Conservation (phyloP, 2,329 filamentous ascomycete genomes). For the Aspergillus sp. region DNA sequence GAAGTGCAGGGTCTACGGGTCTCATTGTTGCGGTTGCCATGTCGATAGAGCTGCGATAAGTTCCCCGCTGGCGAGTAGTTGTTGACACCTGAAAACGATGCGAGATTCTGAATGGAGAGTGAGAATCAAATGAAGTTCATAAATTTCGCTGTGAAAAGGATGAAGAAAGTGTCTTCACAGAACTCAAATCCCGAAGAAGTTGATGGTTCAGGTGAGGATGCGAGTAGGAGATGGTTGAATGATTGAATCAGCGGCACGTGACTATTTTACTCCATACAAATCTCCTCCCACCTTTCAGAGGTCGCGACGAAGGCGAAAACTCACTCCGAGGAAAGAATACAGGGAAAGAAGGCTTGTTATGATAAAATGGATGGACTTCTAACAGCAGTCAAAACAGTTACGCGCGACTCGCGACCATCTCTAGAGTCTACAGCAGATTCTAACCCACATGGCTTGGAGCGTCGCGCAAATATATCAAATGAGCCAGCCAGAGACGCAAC, state of each 20-base stretch:
- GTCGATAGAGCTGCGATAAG: background rate
- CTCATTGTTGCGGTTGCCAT: slow-evolving; percentile 10
- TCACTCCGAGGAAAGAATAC: background rate
- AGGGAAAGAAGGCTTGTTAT: background rate
- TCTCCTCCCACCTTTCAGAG: slow-evolving; percentile 7
- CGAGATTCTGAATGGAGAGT: background rate
- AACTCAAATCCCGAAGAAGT: background rate
- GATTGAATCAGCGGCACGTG: slow-evolving; percentile 19
- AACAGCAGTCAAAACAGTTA: slow-evolving; percentile 34
- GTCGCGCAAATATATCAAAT: slow-evolving; percentile 7
- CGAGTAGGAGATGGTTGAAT: slow-evolving; percentile 4
- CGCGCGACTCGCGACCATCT: slow-evolving; percentile 12
- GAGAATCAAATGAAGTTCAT: background rate
- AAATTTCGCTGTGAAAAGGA: background rate
- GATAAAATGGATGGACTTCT: slow-evolving; percentile 33
- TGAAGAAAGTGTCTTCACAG: background rate
- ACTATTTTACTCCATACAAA: slow-evolving; percentile 18
- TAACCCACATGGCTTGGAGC: slow-evolving; percentile 3
- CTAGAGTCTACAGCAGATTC: slow-evolving; percentile 11
- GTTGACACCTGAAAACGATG: background rate
- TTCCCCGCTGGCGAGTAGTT: background rate
- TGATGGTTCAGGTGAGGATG: background rate
- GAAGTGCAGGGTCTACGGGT: slow-evolving; percentile 7
- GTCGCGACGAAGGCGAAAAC: too few species aligned
- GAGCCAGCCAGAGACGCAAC: slow-evolving; percentile 12